Base-by-base conservation (phyloP, 441 rosid genomes). In the Kokia cookei region DNA sequence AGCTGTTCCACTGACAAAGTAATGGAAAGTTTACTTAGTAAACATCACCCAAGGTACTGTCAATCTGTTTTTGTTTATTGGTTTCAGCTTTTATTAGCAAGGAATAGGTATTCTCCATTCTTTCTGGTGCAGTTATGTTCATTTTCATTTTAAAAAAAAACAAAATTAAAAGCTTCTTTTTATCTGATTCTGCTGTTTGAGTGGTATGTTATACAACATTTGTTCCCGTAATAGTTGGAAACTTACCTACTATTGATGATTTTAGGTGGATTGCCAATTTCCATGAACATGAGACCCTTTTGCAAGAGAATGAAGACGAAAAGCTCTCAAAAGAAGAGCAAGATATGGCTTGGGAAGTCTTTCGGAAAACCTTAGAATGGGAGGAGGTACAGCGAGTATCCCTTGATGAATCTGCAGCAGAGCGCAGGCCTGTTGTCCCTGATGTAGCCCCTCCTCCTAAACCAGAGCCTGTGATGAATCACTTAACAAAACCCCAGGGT, bases 341-440 rank as follows among this genome's bases (percentile, higher is more conserved):
- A 81, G 99, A 96, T 84, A 91, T 91, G 96, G 99, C 99, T 43
- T 96, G 99, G 99, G 99, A 96, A 88, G 96, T 96, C 29, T 91
- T 84, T 67, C 84, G 72, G 71, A 89, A 82, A 82, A 80, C 97
- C 26, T 70, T 94, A 59, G 92, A 91, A 71, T 94, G 98, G 98
- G 96, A 93, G 76, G 97, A 96, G 85, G 98, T 96, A 78, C 98
- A 88, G 43, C 89, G 93, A 4, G 91, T 84, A 55, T 77, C 98
- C 29, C 58, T 83, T 17, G 91, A 82, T 27, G 98, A 90, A 76
- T 68, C 95, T 58, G 73, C 84, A 26, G 50, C 65, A 3, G 87
- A 85, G 54, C 82, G 72, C 32, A 87, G 80, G 69, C 85, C 86
- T 19, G 76, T 79, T 27, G 54, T 71, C 15, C 42, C 86, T 26